A percentile compares a stretch with the other conserved stretches of the same genome.
phyloP scores from a whole-genome alignment of 2,329 filamentous ascomycete species.

The Drechslerella coelobrocha region DNA sequence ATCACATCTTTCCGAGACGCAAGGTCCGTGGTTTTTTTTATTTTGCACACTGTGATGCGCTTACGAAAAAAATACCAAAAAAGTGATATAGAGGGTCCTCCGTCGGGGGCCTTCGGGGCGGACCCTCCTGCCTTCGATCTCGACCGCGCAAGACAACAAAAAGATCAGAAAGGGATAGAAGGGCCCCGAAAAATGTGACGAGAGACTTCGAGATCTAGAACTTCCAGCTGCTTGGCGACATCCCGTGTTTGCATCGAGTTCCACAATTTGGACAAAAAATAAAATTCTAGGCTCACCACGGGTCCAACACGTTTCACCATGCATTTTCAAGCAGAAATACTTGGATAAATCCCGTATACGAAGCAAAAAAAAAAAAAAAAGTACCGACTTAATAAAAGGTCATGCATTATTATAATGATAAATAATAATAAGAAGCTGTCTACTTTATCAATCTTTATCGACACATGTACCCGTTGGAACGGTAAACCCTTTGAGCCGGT shows the following conservation, averaged over 20 bases:
- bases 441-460: too few relatives aligned
- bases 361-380: too few relatives aligned
- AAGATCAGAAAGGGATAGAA: neutral
- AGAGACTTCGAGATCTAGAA: slow-evolving; percentile 35
- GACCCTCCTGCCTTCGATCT: slow-evolving; percentile 18
- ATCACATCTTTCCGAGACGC: slow-evolving; percentile 27
- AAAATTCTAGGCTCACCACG: slow-evolving; percentile 50
- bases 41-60: slow-evolving; percentile 18
- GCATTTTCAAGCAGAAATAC: slow-evolving; percentile 19
- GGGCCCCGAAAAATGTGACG: slow-evolving; percentile 20
- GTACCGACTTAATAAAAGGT: slow-evolving; percentile 16
- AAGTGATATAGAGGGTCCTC: slow-evolving; percentile 38
- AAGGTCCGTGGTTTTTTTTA: slow-evolving; percentile 12
- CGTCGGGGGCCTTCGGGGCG: neutral
- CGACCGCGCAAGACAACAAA: slow-evolving; percentile 35
- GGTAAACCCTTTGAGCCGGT: too few relatives aligned
- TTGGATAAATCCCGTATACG: slow-evolving; percentile 26
- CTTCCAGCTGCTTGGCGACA: slow-evolving; percentile 30
- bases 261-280: slow-evolving; percentile 40
- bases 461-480: too few relatives aligned
- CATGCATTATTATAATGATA: neutral
- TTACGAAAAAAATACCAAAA: slow-evolving; percentile 16
- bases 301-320: slow-evolving; percentile 47
- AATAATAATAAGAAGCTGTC: too few relatives aligned
- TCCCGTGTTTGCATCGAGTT: slow-evolving; percentile 47